Percentiles rank a stretch among this genome's conserved stretches.
These are phyloP conservation scores for Pistacia integerrima DNA, from an alignment of 345 rosid species.

Conservation along the genomic window DNA sequence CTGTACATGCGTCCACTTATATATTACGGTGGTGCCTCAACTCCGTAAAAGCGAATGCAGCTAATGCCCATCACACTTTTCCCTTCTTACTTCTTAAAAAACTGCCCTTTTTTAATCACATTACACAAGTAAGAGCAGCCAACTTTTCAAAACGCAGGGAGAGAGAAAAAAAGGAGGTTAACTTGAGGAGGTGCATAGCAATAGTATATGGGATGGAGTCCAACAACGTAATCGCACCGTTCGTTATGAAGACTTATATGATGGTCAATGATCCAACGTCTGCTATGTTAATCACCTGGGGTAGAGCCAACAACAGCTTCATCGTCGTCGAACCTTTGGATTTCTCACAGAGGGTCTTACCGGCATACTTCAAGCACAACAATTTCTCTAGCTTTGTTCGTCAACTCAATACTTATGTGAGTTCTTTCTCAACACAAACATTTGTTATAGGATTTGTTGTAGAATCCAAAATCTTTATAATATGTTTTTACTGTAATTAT, in stretches of 20 bases:
- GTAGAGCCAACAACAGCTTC: slow-evolving; percentile 79
- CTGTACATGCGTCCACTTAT: slow-evolving; percentile 23
- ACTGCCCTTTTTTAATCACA: too few species aligned
- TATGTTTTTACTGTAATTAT: too few species aligned
- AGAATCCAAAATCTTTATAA: too few species aligned
- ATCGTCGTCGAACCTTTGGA: slow-evolving; percentile 80
- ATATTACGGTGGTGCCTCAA: slow-evolving; percentile 18
- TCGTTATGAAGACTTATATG: slow-evolving; percentile 81
- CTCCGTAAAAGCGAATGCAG: background rate
- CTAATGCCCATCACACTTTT: background rate
- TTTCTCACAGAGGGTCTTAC: slow-evolving; percentile 76
- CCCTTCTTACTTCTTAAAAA: background rate
- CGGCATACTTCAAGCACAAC: slow-evolving; percentile 92
- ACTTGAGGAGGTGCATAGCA: too few species aligned
- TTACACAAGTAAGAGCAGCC: background rate
- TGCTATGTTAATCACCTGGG: slow-evolving; percentile 83
- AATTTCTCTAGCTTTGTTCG: slow-evolving; percentile 97
- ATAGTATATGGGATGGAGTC: slow-evolving; percentile 42
- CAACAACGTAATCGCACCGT: slow-evolving; percentile 62
- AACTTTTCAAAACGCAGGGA: too few species aligned
- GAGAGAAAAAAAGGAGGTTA: too few species aligned
- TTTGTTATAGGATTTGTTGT: too few species aligned
- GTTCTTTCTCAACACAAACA: slow-evolving; percentile 7
- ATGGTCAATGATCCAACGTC: slow-evolving; percentile 89
- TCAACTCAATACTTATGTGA: slow-evolving; percentile 89